Base-by-base conservation (phyloP, 2,329 filamentous ascomycete genomes). In the Alternaria atra region DNA sequence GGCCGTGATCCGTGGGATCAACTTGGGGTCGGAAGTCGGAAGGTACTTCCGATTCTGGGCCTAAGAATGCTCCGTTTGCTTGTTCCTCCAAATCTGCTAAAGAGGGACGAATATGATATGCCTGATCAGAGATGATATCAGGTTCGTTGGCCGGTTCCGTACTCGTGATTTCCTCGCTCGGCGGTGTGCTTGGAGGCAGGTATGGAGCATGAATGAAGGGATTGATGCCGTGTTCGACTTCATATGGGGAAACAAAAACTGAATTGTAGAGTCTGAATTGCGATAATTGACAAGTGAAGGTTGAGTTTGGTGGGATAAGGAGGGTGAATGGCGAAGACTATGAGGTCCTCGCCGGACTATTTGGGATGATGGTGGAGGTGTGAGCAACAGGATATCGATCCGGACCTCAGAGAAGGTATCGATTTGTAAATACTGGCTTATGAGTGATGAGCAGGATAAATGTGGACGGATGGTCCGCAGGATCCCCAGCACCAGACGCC, bases 211-310 rank as follows among this genome's bases (percentile, higher is more conserved):
- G 54, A 50, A 56, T 50, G 27, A 25, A 9, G 6, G 43, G 43
- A 25, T 56, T 56, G 30, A 50, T 9, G 5, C 50, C 15, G 32
- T 40, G 15, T 30, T 56, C 54, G 34, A 56, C 54, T 25, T 56
- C 44, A 30, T 56, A 27, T 34, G 54, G 54, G 4, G n/a, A 40
- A 50, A 56, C 35, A 32, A 50, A 50, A 12, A 34, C 35, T 37
- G 25, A 32, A 44, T 30, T 27, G 34, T 23, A 54, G 43, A 48
- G 42, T 39, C 34, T 23, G 29, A 55, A 47, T 10, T 17, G 32
- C 43, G 29, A 20, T 32, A 42, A 35, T 13, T 25, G 42, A 37
- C n/a, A 37, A 37, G 35, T n/a, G 35, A 37, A 37, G n/a, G 35
- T 32, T 48, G 23, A 23, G 20, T 20, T 17, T 40, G 34, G 40